phyloP scores from a whole-genome alignment of 2,329 filamentous ascomycete genomes.

The Fusarium sp. region DNA sequence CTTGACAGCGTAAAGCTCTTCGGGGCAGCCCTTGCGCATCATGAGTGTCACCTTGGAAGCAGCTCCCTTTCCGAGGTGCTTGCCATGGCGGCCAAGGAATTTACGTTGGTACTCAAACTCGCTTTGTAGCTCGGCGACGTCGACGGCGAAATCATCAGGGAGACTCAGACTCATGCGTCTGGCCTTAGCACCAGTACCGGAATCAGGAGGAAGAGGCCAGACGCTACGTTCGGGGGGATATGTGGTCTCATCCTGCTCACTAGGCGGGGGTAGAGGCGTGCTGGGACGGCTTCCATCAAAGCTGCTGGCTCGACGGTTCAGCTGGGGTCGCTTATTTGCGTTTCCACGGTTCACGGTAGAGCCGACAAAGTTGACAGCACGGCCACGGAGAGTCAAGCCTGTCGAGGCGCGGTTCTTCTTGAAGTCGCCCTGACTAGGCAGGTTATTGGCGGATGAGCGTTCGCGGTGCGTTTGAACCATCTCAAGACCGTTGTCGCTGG shows the following conservation, averaged over 20 bases:
- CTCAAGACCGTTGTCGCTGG: constrained; percentile 60
- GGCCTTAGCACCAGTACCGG: constrained; percentile 83
- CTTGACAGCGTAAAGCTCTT: constrained; percentile 86
- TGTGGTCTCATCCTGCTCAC: constrained; percentile 46
- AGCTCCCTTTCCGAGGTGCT: constrained; percentile 84
- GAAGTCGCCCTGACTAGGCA: constrained; percentile 64
- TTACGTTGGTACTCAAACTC: constrained; percentile 82
- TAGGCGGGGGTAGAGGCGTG: constrained; percentile 37
- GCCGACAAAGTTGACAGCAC: constrained; percentile 64
- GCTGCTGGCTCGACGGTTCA: constrained; percentile 63
- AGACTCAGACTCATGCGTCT: constrained; percentile 82
- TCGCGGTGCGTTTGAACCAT: constrained; percentile 54
- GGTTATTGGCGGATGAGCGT: constrained; percentile 46
- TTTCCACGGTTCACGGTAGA: constrained; percentile 42
- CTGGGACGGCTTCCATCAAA: constrained; percentile 59
- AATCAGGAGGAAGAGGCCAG: constrained; percentile 76
- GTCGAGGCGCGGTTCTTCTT: constrained; percentile 68
- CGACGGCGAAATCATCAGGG: constrained; percentile 81
- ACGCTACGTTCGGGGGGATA: constrained; percentile 62
- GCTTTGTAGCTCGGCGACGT: constrained; percentile 76
- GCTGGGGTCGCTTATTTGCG: constrained; percentile 43
- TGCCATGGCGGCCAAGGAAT: constrained; percentile 80
- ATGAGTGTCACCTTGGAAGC: constrained; percentile 88
- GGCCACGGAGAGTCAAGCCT: constrained; percentile 64
- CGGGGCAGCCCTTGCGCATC: constrained; percentile 76